Percentiles rank a stretch among this genome's conserved stretches.
Conservation (phyloP, 768 basidiomycete genomes). For the Termitomyces sp. region DNA sequence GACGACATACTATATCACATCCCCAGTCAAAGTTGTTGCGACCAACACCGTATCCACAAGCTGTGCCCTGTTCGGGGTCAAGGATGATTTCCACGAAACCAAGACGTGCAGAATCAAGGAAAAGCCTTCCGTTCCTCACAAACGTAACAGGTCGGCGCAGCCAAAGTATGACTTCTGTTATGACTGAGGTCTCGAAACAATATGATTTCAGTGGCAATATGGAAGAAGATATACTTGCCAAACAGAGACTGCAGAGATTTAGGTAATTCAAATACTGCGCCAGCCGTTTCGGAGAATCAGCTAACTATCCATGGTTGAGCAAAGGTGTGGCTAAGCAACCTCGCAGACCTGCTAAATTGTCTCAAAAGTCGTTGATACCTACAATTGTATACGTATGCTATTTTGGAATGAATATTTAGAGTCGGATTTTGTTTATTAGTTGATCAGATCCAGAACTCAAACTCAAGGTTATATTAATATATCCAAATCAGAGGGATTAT, state of each 20-base stretch:
- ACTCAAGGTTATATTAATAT: neutral
- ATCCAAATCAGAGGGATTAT: neutral
- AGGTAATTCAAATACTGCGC: neutral
- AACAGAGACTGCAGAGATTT: constrained; percentile 3
- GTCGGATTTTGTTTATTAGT: neutral
- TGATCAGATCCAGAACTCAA: neutral
- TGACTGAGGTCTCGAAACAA: neutral
- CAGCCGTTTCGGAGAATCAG: neutral
- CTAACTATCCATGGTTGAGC: neutral
- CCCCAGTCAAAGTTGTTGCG: constrained; percentile 12
- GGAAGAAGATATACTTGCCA: neutral
- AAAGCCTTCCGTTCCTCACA: constrained; percentile 20
- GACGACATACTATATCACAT: constrained; percentile 26
- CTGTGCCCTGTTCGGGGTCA: constrained; percentile 12
- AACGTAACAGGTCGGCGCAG: constrained; percentile 4
- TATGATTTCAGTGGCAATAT: neutral
- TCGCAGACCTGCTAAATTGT: neutral
- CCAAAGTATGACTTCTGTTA: neutral
- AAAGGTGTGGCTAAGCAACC: neutral
- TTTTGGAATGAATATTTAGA: neutral
- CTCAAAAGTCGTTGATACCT: neutral
- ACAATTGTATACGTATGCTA: neutral
- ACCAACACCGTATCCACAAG: constrained; percentile 12
- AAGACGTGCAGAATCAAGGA: constrained; percentile 16
- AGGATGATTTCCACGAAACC: constrained; percentile 7